These are phyloP conservation scores for Kodamaea alishanica DNA, from an alignment of 1,139 yeast species.

Conservation along the genomic window DNA sequence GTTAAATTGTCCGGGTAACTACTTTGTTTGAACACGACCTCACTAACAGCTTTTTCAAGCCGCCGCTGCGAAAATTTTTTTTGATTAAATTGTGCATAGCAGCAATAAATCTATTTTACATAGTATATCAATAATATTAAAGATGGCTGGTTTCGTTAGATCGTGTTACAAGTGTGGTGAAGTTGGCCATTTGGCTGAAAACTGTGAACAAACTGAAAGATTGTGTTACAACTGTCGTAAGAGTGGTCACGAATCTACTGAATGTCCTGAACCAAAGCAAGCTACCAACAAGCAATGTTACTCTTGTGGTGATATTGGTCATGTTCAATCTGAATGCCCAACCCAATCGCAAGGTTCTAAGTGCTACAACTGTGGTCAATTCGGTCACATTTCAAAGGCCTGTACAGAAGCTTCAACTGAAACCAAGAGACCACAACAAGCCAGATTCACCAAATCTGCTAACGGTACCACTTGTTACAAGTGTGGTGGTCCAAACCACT, in stretches of 20 bases:
- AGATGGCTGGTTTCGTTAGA: constrained; percentile 70
- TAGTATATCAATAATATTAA: background rate
- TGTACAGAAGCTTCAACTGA: constrained; percentile 42
- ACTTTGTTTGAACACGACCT: constrained; percentile 2
- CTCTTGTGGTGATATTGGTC: constrained; percentile 77
- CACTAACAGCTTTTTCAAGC: too few relatives aligned
- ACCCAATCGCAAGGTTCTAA: constrained; percentile 47
- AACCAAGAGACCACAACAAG: constrained; percentile 13
- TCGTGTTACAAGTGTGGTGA: constrained; percentile 92
- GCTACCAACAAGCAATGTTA: constrained; percentile 83
- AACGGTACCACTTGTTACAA: constrained; percentile 72
- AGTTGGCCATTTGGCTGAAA: constrained; percentile 87
- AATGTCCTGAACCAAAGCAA: constrained; percentile 84
- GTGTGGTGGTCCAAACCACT: constrained; percentile 92
- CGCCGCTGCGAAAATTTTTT: background rate
- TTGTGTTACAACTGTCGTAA: constrained; percentile 90
- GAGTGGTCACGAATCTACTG: constrained; percentile 86
- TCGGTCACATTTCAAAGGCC: constrained; percentile 80
- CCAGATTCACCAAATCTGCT: constrained; percentile 12
- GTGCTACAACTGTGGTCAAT: constrained; percentile 60
- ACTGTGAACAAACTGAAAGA: constrained; percentile 77
- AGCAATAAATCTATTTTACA: background rate
- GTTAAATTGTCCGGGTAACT: constrained; percentile 12
- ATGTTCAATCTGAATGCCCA: constrained; percentile 67
- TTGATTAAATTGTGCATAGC: background rate